Percentiles rank a stretch among this genome's conserved stretches.
These are phyloP conservation scores for Bryoglossum gracile DNA, from an alignment of 495 filamentous ascomycete genomes.

Conservation along the genomic window DNA sequence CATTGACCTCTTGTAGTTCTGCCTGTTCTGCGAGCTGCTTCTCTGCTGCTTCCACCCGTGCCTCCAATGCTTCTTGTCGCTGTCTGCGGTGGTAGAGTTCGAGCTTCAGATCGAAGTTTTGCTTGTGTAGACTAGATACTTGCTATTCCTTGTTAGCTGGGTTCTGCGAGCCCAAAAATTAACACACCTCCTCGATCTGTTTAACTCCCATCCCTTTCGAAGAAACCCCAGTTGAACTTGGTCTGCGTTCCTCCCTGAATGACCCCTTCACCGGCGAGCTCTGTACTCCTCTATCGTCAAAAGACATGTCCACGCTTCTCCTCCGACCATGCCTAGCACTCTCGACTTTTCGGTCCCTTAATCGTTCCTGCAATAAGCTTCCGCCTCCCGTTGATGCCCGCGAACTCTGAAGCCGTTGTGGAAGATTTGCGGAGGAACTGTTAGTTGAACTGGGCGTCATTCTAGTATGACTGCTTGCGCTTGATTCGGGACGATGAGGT, in stretches of 20 bases:
- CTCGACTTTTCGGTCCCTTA: conserved; percentile 42
- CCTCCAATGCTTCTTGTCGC: conserved; percentile 46
- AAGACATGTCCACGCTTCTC: conserved; percentile 19
- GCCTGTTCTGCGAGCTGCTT: conserved; percentile 43
- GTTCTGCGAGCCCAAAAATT: conserved; percentile 12
- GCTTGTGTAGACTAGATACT: conserved; percentile 62
- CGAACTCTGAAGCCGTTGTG: background rate
- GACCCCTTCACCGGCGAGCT: conserved; percentile 24
- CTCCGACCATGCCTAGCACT: conserved; percentile 29
- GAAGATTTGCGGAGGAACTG: conserved; percentile 12
- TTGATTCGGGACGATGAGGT: conserved; percentile 34
- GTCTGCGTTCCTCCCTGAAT: conserved; percentile 21
- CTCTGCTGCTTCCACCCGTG: conserved; percentile 53
- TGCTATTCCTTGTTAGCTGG: conserved; percentile 34
- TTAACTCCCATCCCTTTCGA: conserved; percentile 30
- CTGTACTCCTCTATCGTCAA: conserved; percentile 11
- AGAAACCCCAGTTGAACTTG: conserved; percentile 25
- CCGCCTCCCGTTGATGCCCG: conserved; percentile 27
- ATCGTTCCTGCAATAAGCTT: conserved; percentile 41
- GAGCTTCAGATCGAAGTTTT: conserved; percentile 87
- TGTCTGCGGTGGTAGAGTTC: conserved; percentile 70
- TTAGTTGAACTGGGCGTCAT: conserved; percentile 31
- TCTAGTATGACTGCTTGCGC: conserved; percentile 32
- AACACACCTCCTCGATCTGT: conserved; percentile 29
- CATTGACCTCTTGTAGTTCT: conserved; percentile 48